Evolutionary conservation across 2,329 filamentous ascomycete genomes (phyloP), one percentile per base, ranked within the genome.

Genomic region (Emergomyces pasteurianus): DNA sequence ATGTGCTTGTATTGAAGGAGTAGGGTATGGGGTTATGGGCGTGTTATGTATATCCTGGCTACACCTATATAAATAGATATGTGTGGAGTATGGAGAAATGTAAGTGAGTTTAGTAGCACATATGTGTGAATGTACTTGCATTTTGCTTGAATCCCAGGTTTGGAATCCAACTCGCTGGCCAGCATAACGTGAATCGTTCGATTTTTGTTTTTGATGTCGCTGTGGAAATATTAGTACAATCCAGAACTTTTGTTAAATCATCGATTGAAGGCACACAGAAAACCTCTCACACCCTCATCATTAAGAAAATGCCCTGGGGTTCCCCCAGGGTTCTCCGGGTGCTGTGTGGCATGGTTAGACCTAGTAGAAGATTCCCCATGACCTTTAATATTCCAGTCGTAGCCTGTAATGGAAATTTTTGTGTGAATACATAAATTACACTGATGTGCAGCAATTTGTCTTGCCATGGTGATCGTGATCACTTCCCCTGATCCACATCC

Each of bases 1-100:
- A 97, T 76, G 67, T 95, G 23, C 88, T 90, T 14, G 72, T 92
- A 26, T 74, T 92, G 63, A 79, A 76, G 60, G 63, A 43, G 52
- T 55, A 42, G 38, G 23, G 1, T 43, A 28, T 6, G 50, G 10
- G 9, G 28, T 16, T 8, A 26, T 2, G 52, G 16, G 28, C 10
- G 18, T 14, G 31, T 23, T 54, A 31, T 38, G 1, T 18, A n/a
- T 21, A n/a, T 46, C n/a, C n/a, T n/a, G n/a, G n/a, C n/a, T n/a
- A n/a, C n/a, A n/a, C n/a, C n/a, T n/a, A n/a, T n/a, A n/a, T n/a
- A n/a, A 47, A 23, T 4, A 12, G 6, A 28, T 16, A n/a, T 46
- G 21, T 18, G 31, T 31, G 18, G 10, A 43, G 42, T 5, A 49
- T 31, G 34, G 16, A 31, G 40, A 10, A 49, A 46, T n/a, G n/a